Base-by-base conservation (phyloP, 202 grass and related monocot genomes). In the Zizania palustris region DNA sequence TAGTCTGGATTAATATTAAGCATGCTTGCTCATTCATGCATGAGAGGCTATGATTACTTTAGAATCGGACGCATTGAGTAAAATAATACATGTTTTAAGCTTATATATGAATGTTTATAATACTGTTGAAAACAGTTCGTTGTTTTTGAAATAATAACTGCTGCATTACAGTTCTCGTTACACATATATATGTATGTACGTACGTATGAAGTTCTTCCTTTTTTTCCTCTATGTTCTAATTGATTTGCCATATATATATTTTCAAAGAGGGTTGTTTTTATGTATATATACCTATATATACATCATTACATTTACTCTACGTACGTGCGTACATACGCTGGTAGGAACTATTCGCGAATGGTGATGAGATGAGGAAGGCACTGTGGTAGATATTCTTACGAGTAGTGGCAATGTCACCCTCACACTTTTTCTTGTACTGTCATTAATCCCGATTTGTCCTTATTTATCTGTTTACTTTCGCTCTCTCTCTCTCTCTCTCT, bases 391-490 rank as follows among this genome's bases (percentile, higher is more conserved):
- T 89, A 82, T 89, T 89, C 86, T 73, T 77, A 80, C 66, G 82
- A 85, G 86, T 85, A 81, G 86, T 89, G 86, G 77, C 86, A 81
- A 77, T 85, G 86, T 89, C 86, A 67, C 82, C 67, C 86, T 89
- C 86, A 89, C 77, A 81, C 77, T 85, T 89, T 85, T 85, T 44
- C 86, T 77, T 89, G 86, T 89, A 89, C 82, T 77, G 72, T 72
- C 72, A 88, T 88, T 85, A 88, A 85, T 85, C 86, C 14, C 86
- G 34, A 67, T 85, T 85, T 88, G 82, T 88, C 86, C 86, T 85
- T 77, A 55, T 85, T 88, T 88, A 88, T 88, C 82, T 88, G 65
- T 85, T 88, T 85, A 72, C 77, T 39, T 9, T 56, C 57, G 22
- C 64, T 14, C 61, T 1, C 14, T 14, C 53, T 59, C 33, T n/a